phyloP scores from a whole-genome alignment of 176 grass and related monocot genomes.

The Raddia guianensis region DNA sequence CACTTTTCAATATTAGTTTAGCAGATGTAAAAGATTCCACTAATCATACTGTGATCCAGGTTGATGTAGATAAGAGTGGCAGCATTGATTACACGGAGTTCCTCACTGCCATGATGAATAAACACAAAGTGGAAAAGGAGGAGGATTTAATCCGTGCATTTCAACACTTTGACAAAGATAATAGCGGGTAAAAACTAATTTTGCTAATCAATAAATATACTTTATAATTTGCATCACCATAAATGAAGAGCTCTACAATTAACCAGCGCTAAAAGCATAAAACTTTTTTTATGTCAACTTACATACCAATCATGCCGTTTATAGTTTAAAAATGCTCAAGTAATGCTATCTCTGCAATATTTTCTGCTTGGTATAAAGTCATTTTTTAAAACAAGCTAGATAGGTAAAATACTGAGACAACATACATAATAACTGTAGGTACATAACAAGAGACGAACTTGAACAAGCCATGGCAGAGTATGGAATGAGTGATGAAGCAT shows the following conservation, averaged over 20 bases:
- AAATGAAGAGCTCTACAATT: background rate
- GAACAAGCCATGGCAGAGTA: too few species aligned
- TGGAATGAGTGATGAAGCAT: too few species aligned
- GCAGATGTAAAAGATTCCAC: background rate
- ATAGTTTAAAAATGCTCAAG: background rate
- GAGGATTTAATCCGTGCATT: slow-evolving; percentile 69
- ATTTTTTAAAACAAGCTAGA: too few species aligned
- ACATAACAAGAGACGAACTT: too few species aligned
- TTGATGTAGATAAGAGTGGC: slow-evolving; percentile 82
- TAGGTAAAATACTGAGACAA: too few species aligned
- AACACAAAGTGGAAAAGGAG: slow-evolving; percentile 82
- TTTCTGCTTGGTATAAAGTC: too few species aligned
- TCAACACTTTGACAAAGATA: slow-evolving; percentile 81
- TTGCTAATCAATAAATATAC: background rate
- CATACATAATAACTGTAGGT: too few species aligned
- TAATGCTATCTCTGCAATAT: too few species aligned
- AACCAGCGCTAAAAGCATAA: background rate
- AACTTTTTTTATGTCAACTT: background rate
- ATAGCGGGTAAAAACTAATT: slow-evolving; percentile 61
- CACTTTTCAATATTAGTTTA: slow-evolving; percentile 12
- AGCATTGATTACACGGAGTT: slow-evolving; percentile 87
- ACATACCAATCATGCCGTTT: background rate
- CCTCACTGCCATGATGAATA: slow-evolving; percentile 76
- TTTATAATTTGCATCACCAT: slow-evolving; percentile 13
- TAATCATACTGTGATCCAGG: slow-evolving; percentile 51